Evolutionary conservation across 805 yeast species (phyloP), one percentile per base, ranked within the genome.

Genomic region (Suhomyces sp.): DNA sequence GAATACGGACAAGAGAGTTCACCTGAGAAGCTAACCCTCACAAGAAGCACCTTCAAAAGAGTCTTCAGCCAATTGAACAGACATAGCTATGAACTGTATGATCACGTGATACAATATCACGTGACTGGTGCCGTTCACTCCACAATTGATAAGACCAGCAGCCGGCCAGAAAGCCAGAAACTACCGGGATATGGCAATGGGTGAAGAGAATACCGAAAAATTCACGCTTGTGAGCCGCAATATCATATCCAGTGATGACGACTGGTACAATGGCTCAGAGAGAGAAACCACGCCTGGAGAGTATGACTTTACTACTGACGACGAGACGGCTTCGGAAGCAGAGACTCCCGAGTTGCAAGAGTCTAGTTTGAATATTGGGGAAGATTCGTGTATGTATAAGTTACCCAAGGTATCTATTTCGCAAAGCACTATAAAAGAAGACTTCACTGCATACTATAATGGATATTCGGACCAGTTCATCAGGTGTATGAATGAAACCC

Each of bases 401-500:
- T 31, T 52, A n/a, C 53, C 53, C 31, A 45, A 46, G 46, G 24
- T 49, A 23, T 9, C 44, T 3, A 31, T 48, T 10, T 29, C 47
- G 12, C 15, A 27, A 17, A 12, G 6, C n/a, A 22, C 36, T 13
- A 10, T 13, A 4, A 35, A 10, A 12, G 44, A 38, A 15, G 49
- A 38, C 9, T 38, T 12, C 9, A 47, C n/a, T 15, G 49, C 51
- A 19, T 58, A 53, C 52, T 64, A 59, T 52, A 60, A 61, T 13
- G 47, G 44, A 1, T 58, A 53, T 49, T 64, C 69, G 17, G 54
- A 55, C 15, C 45, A 59, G 35, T 72, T 70, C 54, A 56, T 73
- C 46, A 52, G 54, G 22, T 72, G 70, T 57, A 71, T 75, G 46
- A 60, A 71, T 48, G 48, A 57, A n/a, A 70, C 70, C 49, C 79